A percentile compares a stretch with the other conserved stretches of the same genome.
phyloP scores from a whole-genome alignment of 2,329 filamentous ascomycete species.

The Exophiala phaeomuriformis region DNA sequence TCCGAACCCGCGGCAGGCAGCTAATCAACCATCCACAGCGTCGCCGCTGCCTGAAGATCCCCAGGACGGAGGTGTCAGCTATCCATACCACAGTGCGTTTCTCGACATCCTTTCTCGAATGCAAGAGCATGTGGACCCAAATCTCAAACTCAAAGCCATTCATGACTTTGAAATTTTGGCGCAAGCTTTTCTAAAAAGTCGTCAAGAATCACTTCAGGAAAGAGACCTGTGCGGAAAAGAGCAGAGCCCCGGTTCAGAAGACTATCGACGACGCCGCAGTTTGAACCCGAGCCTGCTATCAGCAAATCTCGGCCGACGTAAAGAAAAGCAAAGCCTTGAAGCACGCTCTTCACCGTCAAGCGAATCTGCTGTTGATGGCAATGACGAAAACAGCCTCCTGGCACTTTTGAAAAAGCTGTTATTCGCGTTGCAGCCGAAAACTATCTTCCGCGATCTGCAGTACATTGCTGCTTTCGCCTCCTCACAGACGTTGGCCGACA shows the following conservation, averaged over 20 bases:
- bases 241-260: neutral
- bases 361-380: neutral
- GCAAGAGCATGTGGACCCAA: conserved; percentile 80
- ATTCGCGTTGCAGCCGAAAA: conserved; percentile 65
- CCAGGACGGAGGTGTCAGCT: neutral
- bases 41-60: neutral
- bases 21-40: neutral
- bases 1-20: neutral
- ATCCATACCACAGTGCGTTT: conserved; percentile 17
- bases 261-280: conserved; percentile 17
- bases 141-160: conserved; percentile 73
- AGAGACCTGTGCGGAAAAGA: neutral
- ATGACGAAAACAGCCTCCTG: conserved; percentile 33
- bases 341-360: conserved; percentile 6
- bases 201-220: neutral
- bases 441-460: conserved; percentile 73
- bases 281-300: conserved; percentile 16
- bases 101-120: conserved; percentile 69
- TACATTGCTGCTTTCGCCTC: conserved; percentile 59
- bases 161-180: conserved; percentile 79
- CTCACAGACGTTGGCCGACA: conserved; percentile 50
- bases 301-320: conserved; percentile 7
- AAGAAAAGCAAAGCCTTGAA: neutral
- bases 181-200: conserved; percentile 42
- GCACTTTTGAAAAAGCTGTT: conserved; percentile 62